phyloP scores from a whole-genome alignment of 805 yeast species.

The Peterozyma toletana region DNA sequence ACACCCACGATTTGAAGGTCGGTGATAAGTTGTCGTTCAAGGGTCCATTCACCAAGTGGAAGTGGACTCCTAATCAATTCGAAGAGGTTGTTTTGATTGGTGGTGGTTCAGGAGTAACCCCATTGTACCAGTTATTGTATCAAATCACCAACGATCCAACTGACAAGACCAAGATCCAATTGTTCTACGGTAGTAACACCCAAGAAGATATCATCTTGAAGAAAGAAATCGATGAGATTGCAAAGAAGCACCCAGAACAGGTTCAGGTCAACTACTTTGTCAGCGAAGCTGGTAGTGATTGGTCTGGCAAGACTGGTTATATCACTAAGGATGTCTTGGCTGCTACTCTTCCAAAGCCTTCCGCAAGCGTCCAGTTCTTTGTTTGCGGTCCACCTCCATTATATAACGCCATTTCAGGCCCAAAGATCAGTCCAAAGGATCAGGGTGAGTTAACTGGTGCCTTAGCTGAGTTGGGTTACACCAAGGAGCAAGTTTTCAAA shows the following conservation, averaged over 20 bases:
- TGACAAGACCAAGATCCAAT: conserved; percentile 83
- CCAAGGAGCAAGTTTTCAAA: conserved; percentile 83
- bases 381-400: conserved; percentile 96
- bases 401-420: conserved; percentile 87
- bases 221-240: conserved; percentile 66
- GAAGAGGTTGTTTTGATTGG: conserved; percentile 78
- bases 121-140: conserved; percentile 81
- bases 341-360: conserved; percentile 55
- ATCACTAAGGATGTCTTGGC: conserved; percentile 69
- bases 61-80: conserved; percentile 82
- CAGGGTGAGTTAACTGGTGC: conserved; percentile 94
- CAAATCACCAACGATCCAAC: conserved; percentile 70
- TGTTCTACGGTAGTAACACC: conserved; percentile 75
- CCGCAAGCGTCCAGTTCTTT: conserved; percentile 61
- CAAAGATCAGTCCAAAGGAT: conserved; percentile 82
- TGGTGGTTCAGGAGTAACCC: conserved; percentile 97
- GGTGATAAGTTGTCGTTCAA: conserved; percentile 84
- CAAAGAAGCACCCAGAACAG: conserved; percentile 66
- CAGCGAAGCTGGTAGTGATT: conserved; percentile 48
- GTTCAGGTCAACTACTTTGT: conserved; percentile 74
- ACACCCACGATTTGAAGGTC: conserved; percentile 60
- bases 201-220: conserved; percentile 77
- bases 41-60: conserved; percentile 91
- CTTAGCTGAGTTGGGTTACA: conserved; percentile 81
- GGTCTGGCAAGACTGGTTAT: conserved; percentile 63